Conservation (phyloP, 805 yeast genomes). For the Teunomyces stri region DNA sequence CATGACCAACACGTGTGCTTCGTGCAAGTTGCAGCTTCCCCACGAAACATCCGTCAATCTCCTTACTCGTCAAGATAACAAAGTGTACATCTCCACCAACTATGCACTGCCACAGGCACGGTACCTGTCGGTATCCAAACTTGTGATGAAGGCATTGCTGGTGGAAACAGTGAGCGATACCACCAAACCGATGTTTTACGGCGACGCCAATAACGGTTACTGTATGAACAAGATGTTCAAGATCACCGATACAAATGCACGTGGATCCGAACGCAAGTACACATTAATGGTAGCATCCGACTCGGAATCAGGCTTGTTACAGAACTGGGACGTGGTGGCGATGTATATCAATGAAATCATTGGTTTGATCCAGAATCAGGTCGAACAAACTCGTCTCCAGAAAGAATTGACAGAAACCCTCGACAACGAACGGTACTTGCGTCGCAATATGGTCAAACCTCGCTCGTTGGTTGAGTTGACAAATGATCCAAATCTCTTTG, state of each 20-base stretch:
- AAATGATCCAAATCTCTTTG: slow-evolving; percentile 51
- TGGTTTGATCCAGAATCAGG: slow-evolving; percentile 13
- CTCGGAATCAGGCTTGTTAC: slow-evolving; percentile 49
- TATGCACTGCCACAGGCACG: slow-evolving; percentile 50
- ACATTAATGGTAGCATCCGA: slow-evolving; percentile 58
- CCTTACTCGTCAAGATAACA: slow-evolving; percentile 20
- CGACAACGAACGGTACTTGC: slow-evolving; percentile 51
- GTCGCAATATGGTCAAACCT: slow-evolving; percentile 57
- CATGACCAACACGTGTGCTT: slow-evolving; percentile 49
- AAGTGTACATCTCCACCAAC: slow-evolving; percentile 52
- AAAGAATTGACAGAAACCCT: slow-evolving; percentile 17
- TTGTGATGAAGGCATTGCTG: slow-evolving; percentile 61
- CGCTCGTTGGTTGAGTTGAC: slow-evolving; percentile 54
- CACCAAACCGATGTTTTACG: slow-evolving; percentile 59
- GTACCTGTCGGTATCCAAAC: slow-evolving; percentile 54
- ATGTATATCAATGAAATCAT: slow-evolving; percentile 30
- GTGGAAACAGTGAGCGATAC: slow-evolving; percentile 64
- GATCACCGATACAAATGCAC: slow-evolving; percentile 59
- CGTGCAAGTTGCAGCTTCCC: slow-evolving; percentile 59
- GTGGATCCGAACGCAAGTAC: slow-evolving; percentile 73
- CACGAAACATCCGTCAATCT: slow-evolving; percentile 21
- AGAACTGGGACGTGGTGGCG: slow-evolving; percentile 52
- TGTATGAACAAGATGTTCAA: slow-evolving; percentile 62
- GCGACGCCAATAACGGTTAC: slow-evolving; percentile 60
- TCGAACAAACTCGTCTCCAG: not conserved